Conservation (phyloP, 169 alveolate species). For the Plasmodium ovale region DNA sequence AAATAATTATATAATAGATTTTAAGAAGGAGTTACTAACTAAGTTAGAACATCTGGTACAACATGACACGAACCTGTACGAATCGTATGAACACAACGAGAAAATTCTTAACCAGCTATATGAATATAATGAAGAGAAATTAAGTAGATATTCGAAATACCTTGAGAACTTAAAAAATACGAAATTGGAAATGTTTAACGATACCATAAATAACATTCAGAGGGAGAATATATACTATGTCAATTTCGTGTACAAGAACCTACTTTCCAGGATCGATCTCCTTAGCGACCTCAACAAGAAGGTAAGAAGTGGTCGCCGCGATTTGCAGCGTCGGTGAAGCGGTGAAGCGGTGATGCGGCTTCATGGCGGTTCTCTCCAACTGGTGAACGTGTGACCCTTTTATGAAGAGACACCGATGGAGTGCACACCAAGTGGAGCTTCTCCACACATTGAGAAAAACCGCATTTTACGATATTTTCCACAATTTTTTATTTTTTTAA, state of each 20-base stretch:
- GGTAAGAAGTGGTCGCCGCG: constrained; percentile 20
- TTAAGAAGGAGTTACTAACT: constrained; percentile 33
- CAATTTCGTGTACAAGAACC: constrained; percentile 36
- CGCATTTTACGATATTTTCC: too few species aligned
- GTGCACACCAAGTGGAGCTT: too few species aligned
- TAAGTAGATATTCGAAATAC: constrained; percentile 22
- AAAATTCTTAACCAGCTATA: constrained; percentile 32
- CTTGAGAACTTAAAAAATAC: constrained; percentile 19
- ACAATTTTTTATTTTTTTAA: too few species aligned
- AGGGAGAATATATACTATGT: constrained; percentile 50
- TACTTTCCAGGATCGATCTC: constrained; percentile 52
- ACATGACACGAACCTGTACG: constrained; percentile 37
- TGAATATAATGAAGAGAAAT: constrained; percentile 25
- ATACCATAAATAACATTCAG: constrained; percentile 39
- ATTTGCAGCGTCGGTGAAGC: too few species aligned
- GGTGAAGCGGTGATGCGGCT: too few species aligned
- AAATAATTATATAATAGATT: constrained; percentile 55
- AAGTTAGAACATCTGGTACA: constrained; percentile 48
- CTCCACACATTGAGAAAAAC: too few species aligned
- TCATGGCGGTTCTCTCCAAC: too few species aligned
- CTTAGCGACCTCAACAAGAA: constrained; percentile 44
- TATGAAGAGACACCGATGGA: too few species aligned
- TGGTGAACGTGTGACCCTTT: too few species aligned
- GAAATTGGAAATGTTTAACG: constrained; percentile 41
- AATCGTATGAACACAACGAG: constrained; percentile 52